Evolutionary conservation across 2,329 filamentous ascomycete species (phyloP), one percentile per base, ranked within the genome.

Genomic region (Chaetomium sp.): DNA sequence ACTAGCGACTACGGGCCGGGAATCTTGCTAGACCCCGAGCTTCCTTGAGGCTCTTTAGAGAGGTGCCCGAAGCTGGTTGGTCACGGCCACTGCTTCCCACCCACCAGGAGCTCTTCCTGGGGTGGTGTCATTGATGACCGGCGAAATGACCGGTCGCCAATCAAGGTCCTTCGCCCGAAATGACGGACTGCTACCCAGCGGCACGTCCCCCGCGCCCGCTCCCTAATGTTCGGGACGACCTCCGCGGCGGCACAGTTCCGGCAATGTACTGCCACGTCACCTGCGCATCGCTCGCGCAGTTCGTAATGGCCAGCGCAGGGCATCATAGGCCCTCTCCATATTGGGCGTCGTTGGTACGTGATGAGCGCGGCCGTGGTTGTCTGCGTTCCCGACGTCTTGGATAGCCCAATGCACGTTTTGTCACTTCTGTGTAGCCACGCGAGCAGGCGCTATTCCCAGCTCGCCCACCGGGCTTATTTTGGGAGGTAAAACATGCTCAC

Each of bases 211-310:
- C 49, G 49, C 57, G 50, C 35, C 56, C 27, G 2, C 19, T 33
- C 47, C 29, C n/a, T 47, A 25, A 54, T 53, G 25, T 13, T 33
- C 38, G 38, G 51, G 38, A 49, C 57, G 21, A 42, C 25, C 25
- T n/a, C 16, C 47, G 33, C 31, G 23, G 49, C 47, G 29, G 62
- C 53, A 45, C 50, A 33, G 42, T 38, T 45, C 49, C 58, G 53
- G 47, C 63, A 61, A 16, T 35, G 47, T 19, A n/a, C 29, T 58
- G 63, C 57, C 63, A 64, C 51, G 62, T 60, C 57, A 64, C 42
- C 29, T 35, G 23, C 35, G 31, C 49, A 60, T 42, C 49, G n/a
- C 33, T 60, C 16, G 49, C 31, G 51, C 7, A 9, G 61, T 4
- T 49, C 21, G 19, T 33, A 3, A 27, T 56, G 42, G 50, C 47